phyloP scores from a whole-genome alignment of 768 basidiomycete genomes.

The Russula foetens region DNA sequence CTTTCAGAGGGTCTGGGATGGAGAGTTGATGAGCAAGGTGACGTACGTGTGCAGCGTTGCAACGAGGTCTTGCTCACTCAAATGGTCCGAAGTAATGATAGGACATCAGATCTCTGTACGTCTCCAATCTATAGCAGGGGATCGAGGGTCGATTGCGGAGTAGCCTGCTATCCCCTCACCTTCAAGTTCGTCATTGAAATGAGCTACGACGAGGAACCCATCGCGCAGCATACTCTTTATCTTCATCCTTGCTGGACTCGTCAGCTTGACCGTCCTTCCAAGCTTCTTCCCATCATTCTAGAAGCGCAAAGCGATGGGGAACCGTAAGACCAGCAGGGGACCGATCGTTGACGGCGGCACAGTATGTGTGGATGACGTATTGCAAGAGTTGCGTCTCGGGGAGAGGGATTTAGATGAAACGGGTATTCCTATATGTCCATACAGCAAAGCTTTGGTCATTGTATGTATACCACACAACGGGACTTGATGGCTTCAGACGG shows the following conservation, averaged over 20 bases:
- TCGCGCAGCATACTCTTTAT: not conserved
- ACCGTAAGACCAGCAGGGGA: not conserved
- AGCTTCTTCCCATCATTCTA: not conserved
- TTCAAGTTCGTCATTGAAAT: not conserved
- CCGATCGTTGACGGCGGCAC: not conserved
- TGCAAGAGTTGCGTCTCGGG: not conserved
- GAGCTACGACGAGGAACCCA: not conserved
- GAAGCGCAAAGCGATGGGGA: not conserved
- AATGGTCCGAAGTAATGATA: not conserved
- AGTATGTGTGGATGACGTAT: not conserved
- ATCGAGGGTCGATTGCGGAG: not conserved
- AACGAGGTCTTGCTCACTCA: not conserved
- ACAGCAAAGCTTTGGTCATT: too few relatives aligned
- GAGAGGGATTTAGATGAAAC: not conserved
- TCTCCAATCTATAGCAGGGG: not conserved
- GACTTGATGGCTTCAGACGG: too few relatives aligned
- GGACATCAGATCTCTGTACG: not conserved
- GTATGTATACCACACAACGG: too few relatives aligned
- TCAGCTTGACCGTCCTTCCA: not conserved
- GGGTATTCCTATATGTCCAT: not conserved
- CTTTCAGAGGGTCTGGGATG: not conserved
- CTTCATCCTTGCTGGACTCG: not conserved
- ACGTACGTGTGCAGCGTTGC: not conserved
- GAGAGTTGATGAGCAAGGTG: not conserved
- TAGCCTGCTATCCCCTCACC: not conserved